Conservation (phyloP, 257 asterid genomes). For the Lycium barbarum region DNA sequence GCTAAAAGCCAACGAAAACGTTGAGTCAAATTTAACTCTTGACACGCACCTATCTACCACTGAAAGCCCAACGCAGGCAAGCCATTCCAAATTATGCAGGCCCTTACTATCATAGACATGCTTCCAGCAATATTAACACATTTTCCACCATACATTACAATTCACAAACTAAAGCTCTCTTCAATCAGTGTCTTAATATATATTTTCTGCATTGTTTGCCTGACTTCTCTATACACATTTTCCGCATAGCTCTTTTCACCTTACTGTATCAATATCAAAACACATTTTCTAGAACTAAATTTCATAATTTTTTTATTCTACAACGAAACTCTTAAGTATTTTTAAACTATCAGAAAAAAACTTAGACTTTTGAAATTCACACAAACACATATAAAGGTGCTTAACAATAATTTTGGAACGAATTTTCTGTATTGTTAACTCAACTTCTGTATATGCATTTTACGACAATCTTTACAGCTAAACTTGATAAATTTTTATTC, state of each 20-base stretch:
- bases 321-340: not conserved
- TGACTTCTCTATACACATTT: slow-evolving; percentile 2
- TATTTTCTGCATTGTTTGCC: slow-evolving; percentile 20
- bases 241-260: slow-evolving; percentile 19
- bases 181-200: not conserved
- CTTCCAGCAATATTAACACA: not conserved
- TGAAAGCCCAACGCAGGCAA: not conserved
- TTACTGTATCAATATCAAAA: not conserved
- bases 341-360: not conserved
- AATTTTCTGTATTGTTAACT: not conserved
- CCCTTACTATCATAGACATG: not conserved
- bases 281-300: not conserved
- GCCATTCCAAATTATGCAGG: not conserved
- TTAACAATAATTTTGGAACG: not conserved
- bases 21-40: not conserved
- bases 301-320: not conserved
- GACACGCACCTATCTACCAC: not conserved
- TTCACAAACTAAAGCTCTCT: not conserved
- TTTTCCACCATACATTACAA: not conserved
- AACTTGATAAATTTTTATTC: not conserved
- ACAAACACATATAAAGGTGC: not conserved
- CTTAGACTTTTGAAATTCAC: not conserved
- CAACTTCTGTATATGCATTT: too few relatives aligned
- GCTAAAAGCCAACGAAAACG: not conserved
- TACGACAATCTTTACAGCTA: not conserved